Evolutionary conservation across 2,329 filamentous ascomycete species (phyloP), one percentile per base, ranked within the genome.

Genomic region (Fusarium xylarioides): DNA sequence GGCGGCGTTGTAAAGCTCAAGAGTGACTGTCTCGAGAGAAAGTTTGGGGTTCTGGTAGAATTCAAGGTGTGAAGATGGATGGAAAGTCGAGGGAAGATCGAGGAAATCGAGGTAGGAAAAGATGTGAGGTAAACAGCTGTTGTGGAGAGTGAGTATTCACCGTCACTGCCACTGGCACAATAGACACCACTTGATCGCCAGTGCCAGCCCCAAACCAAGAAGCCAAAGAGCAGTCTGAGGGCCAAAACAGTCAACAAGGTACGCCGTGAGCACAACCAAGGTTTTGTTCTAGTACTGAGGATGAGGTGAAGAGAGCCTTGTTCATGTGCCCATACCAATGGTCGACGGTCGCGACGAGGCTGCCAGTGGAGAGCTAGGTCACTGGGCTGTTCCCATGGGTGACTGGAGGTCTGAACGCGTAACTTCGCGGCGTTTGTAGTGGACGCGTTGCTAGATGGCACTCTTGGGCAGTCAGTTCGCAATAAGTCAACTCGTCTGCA

Each of bases 201-300:
- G n/a, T 52, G 16, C 18, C 30, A 52, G 8, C 16, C 11, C 23
- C 16, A 26, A 44, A 8, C 6, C 9, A 11, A 28, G 9, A 11
- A 21, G 18, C 12, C 12, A 46, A 28, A 15, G 42, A 8, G 10
- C n/a, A 19, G 23, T 14, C 32, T 35, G 12, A 35, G 18, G 32
- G 18, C 21, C 16, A 44, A 9, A 19, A 7, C 10, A 30, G 15
- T n/a, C 4, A 32, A 18, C 21, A 32, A 49, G 10, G 3, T 16
- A 2, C 10, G 3, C 3, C 1, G 14, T 49, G 21, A 32, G 18
- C 4, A 3, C 3, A 6, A 8, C 12, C 6, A 9, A 15, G 26
- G 3, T 7, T 8, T 47, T 30, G 28, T n/a, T n/a, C 10, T 19
- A 30, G 14, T 49, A 15, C 7, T 32, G 14, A 18, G 4, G 21